Percentiles rank a stretch among this genome's conserved stretches.
Conservation (phyloP, 2,329 filamentous ascomycete species). For the Coniosporium tulheliwenetii region DNA sequence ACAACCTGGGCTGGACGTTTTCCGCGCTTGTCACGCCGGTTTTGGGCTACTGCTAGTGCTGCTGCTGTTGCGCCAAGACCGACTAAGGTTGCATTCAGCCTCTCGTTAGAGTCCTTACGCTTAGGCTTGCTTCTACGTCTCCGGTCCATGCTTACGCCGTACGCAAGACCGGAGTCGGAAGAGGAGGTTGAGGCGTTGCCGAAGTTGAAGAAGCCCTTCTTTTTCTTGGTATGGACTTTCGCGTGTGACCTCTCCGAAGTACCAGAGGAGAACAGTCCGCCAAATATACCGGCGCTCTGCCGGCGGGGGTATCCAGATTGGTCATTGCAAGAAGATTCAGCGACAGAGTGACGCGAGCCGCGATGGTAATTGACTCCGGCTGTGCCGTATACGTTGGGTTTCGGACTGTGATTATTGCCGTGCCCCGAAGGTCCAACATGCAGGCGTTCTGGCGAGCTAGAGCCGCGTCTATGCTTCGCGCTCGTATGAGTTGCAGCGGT, state of each 20-base stretch:
- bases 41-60: constrained; percentile 28
- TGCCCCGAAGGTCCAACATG: neutral
- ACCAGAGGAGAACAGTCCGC: constrained; percentile 14
- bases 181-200: constrained; percentile 30
- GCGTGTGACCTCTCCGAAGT: constrained; percentile 6
- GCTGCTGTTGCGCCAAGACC: constrained; percentile 32
- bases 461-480: constrained; percentile 15
- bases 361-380: neutral
- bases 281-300: constrained; percentile 10
- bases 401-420: neutral
- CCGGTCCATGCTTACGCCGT: constrained; percentile 19
- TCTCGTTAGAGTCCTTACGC: constrained; percentile 26
- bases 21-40: constrained; percentile 12
- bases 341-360: constrained; percentile 2
- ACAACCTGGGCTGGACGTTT: constrained; percentile 15
- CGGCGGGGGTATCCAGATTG: constrained; percentile 4
- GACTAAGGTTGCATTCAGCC: constrained; percentile 27
- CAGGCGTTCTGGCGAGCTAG: constrained; percentile 14
- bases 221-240: constrained; percentile 14
- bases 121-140: constrained; percentile 8
- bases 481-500: constrained; percentile 19
- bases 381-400: constrained; percentile 3
- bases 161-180: constrained; percentile 29
- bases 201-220: constrained; percentile 32
- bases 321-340: constrained; percentile 3